Evolutionary conservation across 1,139 yeast genomes (phyloP).

Genomic region (Suhomyces bribrorum): DNA sequence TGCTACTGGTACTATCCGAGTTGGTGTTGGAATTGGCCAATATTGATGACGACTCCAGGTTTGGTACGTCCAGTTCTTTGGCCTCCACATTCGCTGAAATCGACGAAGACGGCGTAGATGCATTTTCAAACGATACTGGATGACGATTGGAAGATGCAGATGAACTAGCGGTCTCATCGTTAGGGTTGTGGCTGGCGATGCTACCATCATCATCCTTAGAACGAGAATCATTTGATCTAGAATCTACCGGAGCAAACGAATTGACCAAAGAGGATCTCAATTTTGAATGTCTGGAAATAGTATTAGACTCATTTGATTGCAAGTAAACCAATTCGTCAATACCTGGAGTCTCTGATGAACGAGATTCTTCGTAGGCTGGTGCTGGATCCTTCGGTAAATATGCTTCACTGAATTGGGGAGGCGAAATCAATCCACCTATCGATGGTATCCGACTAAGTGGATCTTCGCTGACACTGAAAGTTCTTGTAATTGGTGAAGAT

Average conservation of each 20-base stretch:
- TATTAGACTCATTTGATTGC: constrained; percentile 1
- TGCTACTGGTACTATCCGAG: too few relatives aligned
- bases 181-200: not conserved
- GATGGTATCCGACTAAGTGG: constrained; percentile 39
- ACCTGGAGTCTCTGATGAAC: constrained; percentile 8
- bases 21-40: too few relatives aligned
- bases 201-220: constrained; percentile 5
- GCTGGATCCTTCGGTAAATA: constrained; percentile 32
- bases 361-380: constrained; percentile 35
- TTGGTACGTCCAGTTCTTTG: not conserved
- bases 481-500: constrained; percentile 36
- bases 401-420: constrained; percentile 1
- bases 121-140: constrained; percentile 4
- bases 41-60: too few relatives aligned
- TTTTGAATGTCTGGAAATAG: constrained; percentile 14
- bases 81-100: not conserved
- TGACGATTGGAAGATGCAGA: constrained; percentile 3
- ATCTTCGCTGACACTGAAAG: constrained; percentile 39
- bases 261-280: constrained; percentile 27
- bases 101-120: constrained; percentile 8
- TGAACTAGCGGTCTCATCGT: constrained; percentile 7
- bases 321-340: constrained; percentile 18
- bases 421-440: constrained; percentile 16
- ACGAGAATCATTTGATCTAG: not conserved
- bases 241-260: constrained; percentile 25